A percentile compares a stretch with the other conserved stretches of the same genome.
phyloP scores from a whole-genome alignment of 345 rosid genomes.

The Lepidium didymum region DNA sequence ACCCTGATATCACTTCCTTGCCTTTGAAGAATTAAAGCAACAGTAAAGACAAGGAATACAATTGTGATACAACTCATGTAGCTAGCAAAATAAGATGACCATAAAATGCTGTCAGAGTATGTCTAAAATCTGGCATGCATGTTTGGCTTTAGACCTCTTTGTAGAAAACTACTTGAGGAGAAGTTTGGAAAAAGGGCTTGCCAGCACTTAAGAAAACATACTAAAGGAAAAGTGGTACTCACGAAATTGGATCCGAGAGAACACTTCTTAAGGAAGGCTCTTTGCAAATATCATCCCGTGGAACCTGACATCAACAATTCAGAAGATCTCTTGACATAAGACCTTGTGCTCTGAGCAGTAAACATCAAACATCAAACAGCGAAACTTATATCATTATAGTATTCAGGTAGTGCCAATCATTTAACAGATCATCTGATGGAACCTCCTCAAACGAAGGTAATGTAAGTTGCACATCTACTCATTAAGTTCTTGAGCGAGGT shows the following conservation, averaged over 20 bases:
- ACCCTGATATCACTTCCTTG: background rate
- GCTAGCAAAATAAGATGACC: background rate
- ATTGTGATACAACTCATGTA: background rate
- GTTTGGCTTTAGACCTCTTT: background rate
- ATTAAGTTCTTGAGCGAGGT: background rate
- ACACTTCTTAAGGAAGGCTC: constrained; percentile 92
- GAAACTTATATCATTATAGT: constrained; percentile 6
- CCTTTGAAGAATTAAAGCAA: background rate
- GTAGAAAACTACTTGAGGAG: background rate
- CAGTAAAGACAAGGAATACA: background rate
- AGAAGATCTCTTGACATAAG: constrained; percentile 27
- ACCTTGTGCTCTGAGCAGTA: constrained; percentile 24
- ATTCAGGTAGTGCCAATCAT: constrained; percentile 5
- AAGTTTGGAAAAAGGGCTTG: background rate
- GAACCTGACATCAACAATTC: constrained; percentile 56
- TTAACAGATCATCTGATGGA: background rate
- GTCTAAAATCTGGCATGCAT: background rate
- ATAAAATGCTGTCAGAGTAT: background rate
- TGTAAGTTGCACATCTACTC: background rate
- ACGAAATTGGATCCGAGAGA: constrained; percentile 96
- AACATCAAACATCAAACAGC: constrained; percentile 17
- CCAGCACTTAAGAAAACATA: background rate
- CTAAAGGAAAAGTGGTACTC: constrained; percentile 35
- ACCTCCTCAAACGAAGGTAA: background rate
- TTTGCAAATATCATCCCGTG: constrained; percentile 47